Conservation (phyloP, 441 rosid genomes). For the Omphalea diandra region DNA sequence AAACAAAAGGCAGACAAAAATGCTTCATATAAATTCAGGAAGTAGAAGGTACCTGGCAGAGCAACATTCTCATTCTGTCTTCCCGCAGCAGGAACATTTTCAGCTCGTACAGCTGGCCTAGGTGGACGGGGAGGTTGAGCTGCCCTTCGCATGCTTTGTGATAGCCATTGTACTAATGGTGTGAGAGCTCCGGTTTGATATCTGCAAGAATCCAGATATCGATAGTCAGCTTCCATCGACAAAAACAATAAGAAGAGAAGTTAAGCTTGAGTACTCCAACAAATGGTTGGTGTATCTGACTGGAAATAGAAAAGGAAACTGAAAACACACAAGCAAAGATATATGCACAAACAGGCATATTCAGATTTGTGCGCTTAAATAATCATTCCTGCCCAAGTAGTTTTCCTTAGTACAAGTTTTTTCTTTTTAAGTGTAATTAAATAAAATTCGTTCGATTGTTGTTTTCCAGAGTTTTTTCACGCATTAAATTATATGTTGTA, state of each 20-base stretch:
- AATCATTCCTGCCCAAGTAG: no score
- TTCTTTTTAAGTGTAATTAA: not conserved
- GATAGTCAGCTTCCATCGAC: not conserved
- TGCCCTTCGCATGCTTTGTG: constrained; percentile 96
- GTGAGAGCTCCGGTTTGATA: constrained; percentile 97
- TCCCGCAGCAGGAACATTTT: constrained; percentile 63
- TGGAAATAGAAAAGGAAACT: not conserved
- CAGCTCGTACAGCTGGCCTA: constrained; percentile 66
- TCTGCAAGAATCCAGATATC: constrained; percentile 41
- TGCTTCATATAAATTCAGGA: constrained; percentile 8
- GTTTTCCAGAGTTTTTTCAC: not conserved
- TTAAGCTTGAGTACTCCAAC: not conserved
- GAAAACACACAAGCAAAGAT: not conserved
- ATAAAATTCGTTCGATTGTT: not conserved
- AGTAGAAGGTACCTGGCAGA: constrained; percentile 50
- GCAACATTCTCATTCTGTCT: constrained; percentile 60
- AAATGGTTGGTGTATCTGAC: not conserved
- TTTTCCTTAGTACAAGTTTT: not conserved
- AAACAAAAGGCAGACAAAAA: not conserved
- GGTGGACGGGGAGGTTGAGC: constrained; percentile 88
- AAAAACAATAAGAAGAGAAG: not conserved
- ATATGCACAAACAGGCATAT: no score
- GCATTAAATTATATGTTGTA: not conserved
- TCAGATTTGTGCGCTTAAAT: no score
- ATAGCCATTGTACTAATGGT: constrained; percentile 84